Evolutionary conservation across 2,329 filamentous ascomycete species (phyloP).

Genomic region (Alternaria postmessia): DNA sequence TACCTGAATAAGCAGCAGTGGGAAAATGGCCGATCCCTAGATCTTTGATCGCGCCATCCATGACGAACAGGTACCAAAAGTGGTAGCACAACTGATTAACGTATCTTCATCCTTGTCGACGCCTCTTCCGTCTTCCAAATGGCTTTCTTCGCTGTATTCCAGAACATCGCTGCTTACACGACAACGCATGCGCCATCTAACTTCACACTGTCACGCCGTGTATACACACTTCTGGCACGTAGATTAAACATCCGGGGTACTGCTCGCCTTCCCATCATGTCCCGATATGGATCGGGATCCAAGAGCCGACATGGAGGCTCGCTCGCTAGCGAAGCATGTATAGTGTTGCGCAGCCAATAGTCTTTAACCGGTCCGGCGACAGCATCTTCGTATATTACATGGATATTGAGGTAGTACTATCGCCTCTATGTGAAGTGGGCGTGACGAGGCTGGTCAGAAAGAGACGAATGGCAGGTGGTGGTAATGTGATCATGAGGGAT

Average conservation of each 20-base stretch:
- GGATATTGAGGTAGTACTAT: constrained; percentile 37
- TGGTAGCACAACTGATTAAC: neutral
- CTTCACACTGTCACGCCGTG: constrained; percentile 26
- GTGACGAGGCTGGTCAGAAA: constrained; percentile 12
- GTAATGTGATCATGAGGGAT: constrained; percentile 22
- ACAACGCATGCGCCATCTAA: neutral
- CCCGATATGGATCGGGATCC: constrained; percentile 28
- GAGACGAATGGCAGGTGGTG: constrained; percentile 8
- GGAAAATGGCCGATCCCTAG: neutral
- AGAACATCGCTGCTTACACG: neutral
- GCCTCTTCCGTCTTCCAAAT: neutral
- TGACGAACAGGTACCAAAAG: neutral
- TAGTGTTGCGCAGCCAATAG: constrained; percentile 30
- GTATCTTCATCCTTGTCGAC: neutral
- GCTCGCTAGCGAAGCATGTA: constrained; percentile 24
- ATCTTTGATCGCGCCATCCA: neutral
- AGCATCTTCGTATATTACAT: constrained; percentile 28
- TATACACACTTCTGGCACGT: constrained; percentile 14
- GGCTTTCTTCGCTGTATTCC: neutral
- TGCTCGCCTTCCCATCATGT: constrained; percentile 18
- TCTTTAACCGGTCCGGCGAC: constrained; percentile 31
- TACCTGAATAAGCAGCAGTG: no score
- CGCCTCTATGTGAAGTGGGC: constrained; percentile 28
- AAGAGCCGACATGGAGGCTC: constrained; percentile 35
- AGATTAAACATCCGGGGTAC: constrained; percentile 38